Base-by-base conservation (phyloP, 371 early-diverging fungal species). In the Choanephora cucurbitarum region DNA sequence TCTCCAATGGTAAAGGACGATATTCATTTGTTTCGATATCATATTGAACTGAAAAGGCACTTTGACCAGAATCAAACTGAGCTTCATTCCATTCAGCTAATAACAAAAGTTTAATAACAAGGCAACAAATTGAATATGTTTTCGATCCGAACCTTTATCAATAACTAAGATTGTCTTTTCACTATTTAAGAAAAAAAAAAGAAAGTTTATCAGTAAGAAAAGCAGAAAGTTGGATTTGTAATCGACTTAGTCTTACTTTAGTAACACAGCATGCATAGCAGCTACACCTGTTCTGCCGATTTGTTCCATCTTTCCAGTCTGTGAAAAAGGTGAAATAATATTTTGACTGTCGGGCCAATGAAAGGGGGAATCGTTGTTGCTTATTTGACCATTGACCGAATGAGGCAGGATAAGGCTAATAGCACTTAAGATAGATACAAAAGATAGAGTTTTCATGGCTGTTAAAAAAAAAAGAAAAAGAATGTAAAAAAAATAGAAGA, bases 21-120 rank as follows among this genome's bases (percentile, higher is more conserved):
- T 73, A 81, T 14, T 55, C 49, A 51, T 82, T 69, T 3, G 72
- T 79, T 9, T 67, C 67, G 3, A 86, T 37, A 58, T 86, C 79
- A 57, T 83, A 86, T 54, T 80, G 75, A 15, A 71, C 73, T 18
- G 82, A 77, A 62, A 69, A 82, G 3, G 86, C 82, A 14, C 72
- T 80, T 55, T 75, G 67, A 0, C 79, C 79, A 11, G 79, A 73
- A 54, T 79, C 79, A 18, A 79, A 73, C 42, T 73, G 67, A 21
- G 79, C 79, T 59, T 79, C 79, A 31, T 79, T 79, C 70, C 73
- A 73, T 60, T 79, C 75, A 32, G 79, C 79, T 75, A 37, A 37
- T 2, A 37, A 37, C 15, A 15, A 9, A 22, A 17, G 17, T 40
- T n/a, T 13, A 14, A 13, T 39, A 15, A 7, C 11, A 9, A 37